Conservation (phyloP, 176 grass and related monocot species). For the Echinochloa phyllopogon region DNA sequence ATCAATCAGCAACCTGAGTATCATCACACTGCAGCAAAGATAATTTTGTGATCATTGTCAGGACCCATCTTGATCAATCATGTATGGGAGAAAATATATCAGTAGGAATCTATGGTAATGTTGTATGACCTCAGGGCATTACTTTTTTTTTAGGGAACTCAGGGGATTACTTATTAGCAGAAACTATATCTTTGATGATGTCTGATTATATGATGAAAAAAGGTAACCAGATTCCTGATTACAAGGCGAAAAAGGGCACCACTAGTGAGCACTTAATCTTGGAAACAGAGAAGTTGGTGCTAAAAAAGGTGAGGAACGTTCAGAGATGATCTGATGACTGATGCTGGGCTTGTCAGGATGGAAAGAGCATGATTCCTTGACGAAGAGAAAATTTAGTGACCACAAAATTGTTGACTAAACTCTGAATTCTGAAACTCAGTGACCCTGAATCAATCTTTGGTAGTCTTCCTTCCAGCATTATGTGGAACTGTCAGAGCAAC, state of each 20-base stretch:
- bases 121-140: not conserved
- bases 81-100: not conserved
- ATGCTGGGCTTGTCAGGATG: too few species aligned
- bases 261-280: not conserved
- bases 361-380: too few species aligned
- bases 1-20: constrained; percentile 85
- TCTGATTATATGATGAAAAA: not conserved
- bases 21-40: constrained; percentile 67
- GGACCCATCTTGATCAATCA: not conserved
- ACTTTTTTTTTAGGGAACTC: too few species aligned
- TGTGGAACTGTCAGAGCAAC: too few species aligned
- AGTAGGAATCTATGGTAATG: not conserved
- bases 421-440: too few species aligned
- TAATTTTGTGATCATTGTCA: not conserved
- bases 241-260: not conserved
- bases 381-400: too few species aligned
- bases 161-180: constrained; percentile 30
- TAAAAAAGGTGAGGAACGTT: not conserved
- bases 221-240: not conserved
- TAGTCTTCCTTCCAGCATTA: too few species aligned
- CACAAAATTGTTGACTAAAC: too few species aligned
- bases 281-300: too few species aligned
- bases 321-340: too few species aligned
- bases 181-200: not conserved
- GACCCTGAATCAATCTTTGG: too few species aligned